Evolutionary conservation across 2,329 filamentous ascomycete genomes (phyloP).

Genomic region (Trichoderma breve): DNA sequence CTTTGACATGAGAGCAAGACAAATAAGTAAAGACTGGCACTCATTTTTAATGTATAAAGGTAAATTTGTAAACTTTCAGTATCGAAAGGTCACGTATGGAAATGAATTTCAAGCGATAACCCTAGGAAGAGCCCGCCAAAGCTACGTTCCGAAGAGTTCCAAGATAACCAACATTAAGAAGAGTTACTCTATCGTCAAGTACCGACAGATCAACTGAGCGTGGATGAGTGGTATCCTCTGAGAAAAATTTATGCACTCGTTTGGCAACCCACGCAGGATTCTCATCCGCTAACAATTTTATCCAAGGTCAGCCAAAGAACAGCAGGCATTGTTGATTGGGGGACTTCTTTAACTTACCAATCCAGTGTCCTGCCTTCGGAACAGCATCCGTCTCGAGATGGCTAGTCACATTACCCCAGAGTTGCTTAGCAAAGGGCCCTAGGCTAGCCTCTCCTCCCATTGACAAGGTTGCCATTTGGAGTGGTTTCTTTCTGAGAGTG

Average conservation of each 20-base stretch:
- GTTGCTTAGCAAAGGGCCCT: constrained; percentile 15
- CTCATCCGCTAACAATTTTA: neutral
- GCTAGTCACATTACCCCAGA: neutral
- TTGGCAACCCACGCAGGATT: neutral
- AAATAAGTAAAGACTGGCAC: neutral
- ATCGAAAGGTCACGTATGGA: neutral
- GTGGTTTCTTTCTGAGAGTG: constrained; percentile 23
- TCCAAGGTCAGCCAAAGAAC: neutral
- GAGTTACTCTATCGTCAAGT: neutral
- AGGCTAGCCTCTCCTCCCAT: constrained; percentile 31
- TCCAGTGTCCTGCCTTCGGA: neutral
- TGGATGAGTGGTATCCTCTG: neutral
- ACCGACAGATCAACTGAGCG: neutral
- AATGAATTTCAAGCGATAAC: neutral
- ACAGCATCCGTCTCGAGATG: neutral
- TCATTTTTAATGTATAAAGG: neutral
- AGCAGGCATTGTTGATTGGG: neutral
- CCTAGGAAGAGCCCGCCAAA: neutral
- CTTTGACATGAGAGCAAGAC: neutral
- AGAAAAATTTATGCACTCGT: neutral
- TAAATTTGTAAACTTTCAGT: neutral
- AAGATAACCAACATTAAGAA: neutral
- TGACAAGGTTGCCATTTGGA: constrained; percentile 26
- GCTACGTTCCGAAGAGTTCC: neutral
- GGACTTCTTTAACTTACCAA: neutral